Percentiles rank a stretch among this genome's conserved stretches.
phyloP scores from a whole-genome alignment of 371 early-diverging fungal genomes.

The Nematocida sp. region DNA sequence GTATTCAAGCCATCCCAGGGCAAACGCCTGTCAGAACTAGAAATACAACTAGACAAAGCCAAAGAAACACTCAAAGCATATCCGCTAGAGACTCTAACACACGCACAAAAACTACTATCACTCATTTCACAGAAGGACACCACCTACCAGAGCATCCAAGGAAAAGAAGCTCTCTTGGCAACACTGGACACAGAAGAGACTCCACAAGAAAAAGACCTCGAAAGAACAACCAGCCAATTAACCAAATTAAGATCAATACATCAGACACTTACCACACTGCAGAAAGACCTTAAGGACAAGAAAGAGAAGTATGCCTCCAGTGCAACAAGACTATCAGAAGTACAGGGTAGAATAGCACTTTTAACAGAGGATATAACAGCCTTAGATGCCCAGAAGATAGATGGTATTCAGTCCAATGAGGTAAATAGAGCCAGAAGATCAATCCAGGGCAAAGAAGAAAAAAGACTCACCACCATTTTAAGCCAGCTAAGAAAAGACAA shows the following conservation, averaged over 20 bases:
- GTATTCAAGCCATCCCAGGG: slow-evolving; percentile 49
- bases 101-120: background rate
- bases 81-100: background rate
- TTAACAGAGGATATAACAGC: slow-evolving; percentile 48
- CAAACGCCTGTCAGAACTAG: background rate
- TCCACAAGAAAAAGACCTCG: background rate
- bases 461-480: slow-evolving; percentile 8
- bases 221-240: background rate
- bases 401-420: slow-evolving; percentile 35
- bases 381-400: slow-evolving; percentile 44
- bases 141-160: background rate
- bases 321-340: slow-evolving; percentile 22
- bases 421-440: slow-evolving; percentile 45
- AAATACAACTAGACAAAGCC: background rate
- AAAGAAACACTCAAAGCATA: background rate
- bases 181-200: background rate
- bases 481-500: slow-evolving; percentile 22
- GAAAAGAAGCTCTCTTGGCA: background rate
- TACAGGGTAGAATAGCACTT: slow-evolving; percentile 54
- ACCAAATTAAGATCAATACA: too few species aligned
- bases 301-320: slow-evolving; percentile 47
- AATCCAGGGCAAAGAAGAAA: slow-evolving; percentile 38
- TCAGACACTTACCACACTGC: background rate
- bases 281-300: slow-evolving; percentile 66
- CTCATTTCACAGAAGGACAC: slow-evolving; percentile 64